Conservation (phyloP, 495 filamentous ascomycete species). For the Coniosporium apollinis region DNA sequence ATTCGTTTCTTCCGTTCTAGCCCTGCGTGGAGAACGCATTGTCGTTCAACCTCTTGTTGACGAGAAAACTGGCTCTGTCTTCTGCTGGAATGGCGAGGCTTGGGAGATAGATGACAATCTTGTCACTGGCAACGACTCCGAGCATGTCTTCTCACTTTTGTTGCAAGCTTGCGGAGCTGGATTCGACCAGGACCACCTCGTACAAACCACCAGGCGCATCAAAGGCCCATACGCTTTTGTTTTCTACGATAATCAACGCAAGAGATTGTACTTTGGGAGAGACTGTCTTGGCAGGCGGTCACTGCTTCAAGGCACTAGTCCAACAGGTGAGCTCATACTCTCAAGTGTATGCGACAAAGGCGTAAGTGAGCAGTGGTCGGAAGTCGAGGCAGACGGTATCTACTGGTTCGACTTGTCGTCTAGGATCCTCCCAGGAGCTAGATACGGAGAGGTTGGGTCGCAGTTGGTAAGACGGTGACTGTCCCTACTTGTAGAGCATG, state of each 20-base stretch:
- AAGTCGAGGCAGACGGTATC: conserved; percentile 71
- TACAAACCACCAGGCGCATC: conserved; percentile 41
- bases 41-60: conserved; percentile 60
- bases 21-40: conserved; percentile 58
- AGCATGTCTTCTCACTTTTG: conserved; percentile 49
- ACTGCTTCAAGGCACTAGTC: conserved; percentile 38
- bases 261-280: conserved; percentile 56
- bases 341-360: conserved; percentile 56
- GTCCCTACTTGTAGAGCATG: too few species aligned
- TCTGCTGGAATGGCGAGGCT: conserved; percentile 99
- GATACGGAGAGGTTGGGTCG: too few species aligned
- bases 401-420: conserved; percentile 49
- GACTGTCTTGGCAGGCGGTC: conserved; percentile 81
- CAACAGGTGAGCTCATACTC: conserved; percentile 38
- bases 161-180: conserved; percentile 11
- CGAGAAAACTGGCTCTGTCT: conserved; percentile 39
- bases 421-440: too few species aligned
- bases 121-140: conserved; percentile 59
- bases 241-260: conserved; percentile 50
- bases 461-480: too few species aligned
- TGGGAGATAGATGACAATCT: conserved; percentile 50
- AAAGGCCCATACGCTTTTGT: conserved; percentile 86
- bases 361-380: conserved; percentile 40
- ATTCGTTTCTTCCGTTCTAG: conserved; percentile 71
- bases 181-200: conserved; percentile 20